A percentile compares a stretch with the other conserved stretches of the same genome.
Evolutionary conservation across 2,329 filamentous ascomycete species (phyloP).

Genomic region (Trichoderma sp.): DNA sequence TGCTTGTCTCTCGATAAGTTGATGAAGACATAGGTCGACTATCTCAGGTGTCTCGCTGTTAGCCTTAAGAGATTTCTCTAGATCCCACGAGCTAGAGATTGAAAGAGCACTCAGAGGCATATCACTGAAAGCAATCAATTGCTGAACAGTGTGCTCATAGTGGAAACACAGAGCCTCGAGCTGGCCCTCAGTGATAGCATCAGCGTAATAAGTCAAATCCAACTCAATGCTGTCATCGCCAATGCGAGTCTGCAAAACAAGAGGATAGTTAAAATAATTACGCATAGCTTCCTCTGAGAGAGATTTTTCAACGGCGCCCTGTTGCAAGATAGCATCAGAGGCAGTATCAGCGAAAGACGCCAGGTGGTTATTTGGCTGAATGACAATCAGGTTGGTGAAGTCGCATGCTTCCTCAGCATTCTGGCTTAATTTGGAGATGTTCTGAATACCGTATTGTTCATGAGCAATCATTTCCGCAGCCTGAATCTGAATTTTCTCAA

Average conservation of each 20-base stretch:
- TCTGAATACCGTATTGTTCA: constrained; percentile 17
- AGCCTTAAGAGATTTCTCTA: not conserved
- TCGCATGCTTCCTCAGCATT: constrained; percentile 13
- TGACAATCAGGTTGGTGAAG: constrained; percentile 15
- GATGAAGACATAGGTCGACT: constrained; percentile 18
- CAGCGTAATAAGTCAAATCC: constrained; percentile 18
- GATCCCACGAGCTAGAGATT: constrained; percentile 5
- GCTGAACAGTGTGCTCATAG: constrained; percentile 19
- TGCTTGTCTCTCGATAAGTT: constrained; percentile 16
- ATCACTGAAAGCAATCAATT: constrained; percentile 16
- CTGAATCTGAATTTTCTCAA: constrained; percentile 4
- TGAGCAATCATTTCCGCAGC: constrained; percentile 15
- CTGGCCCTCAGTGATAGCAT: constrained; percentile 9
- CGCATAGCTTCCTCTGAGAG: constrained; percentile 18
- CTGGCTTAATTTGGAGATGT: constrained; percentile 7
- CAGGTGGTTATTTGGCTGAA: constrained; percentile 14
- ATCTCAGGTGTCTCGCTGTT: constrained; percentile 13
- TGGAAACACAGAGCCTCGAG: constrained; percentile 20
- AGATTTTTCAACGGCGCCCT: constrained; percentile 6
- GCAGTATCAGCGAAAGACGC: constrained; percentile 1
- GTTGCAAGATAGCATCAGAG: constrained; percentile 13
- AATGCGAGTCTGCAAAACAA: constrained; percentile 20
- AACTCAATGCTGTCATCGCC: constrained; percentile 16
- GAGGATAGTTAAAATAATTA: constrained; percentile 23
- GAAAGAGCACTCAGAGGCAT: constrained; percentile 2